A percentile compares a stretch with the other conserved stretches of the same genome.
These are phyloP conservation scores for Coemansia sp. DNA, from an alignment of 192 early-diverging fungal genomes.

Conservation along the genomic window DNA sequence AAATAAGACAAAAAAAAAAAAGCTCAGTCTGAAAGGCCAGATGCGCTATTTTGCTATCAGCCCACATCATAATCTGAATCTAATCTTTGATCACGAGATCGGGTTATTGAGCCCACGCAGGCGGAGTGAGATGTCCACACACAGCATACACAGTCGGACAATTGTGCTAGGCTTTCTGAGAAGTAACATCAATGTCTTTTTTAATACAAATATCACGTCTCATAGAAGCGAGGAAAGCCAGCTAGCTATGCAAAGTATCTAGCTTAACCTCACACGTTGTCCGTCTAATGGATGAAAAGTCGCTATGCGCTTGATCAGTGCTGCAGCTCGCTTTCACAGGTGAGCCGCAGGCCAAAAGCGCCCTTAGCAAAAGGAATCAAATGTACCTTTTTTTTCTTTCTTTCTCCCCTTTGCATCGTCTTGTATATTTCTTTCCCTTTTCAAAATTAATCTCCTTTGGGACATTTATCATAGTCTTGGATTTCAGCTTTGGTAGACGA, in stretches of 20 bases:
- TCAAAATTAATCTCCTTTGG: neutral
- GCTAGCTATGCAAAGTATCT: neutral
- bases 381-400: too few relatives aligned
- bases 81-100: constrained; percentile 1
- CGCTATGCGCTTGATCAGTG: neutral
- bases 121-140: neutral
- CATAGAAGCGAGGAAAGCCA: neutral
- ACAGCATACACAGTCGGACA: too few relatives aligned
- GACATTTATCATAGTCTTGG: neutral
- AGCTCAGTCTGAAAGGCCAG: neutral
- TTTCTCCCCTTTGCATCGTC: neutral
- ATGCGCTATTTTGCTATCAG: neutral
- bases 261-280: neutral
- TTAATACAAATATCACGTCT: neutral
- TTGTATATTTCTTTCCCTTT: neutral
- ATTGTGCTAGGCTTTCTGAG: neutral
- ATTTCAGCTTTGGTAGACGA: neutral
- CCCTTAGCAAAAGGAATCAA: too few relatives aligned
- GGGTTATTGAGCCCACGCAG: neutral
- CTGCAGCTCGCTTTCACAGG: neutral
- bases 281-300: neutral
- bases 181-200: too few relatives aligned
- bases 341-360: neutral
- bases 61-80: neutral
- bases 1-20: constrained; percentile 13